These are phyloP conservation scores for Tetrapisispora namnaoensis DNA, from an alignment of 805 yeast genomes.

Conservation along the genomic window DNA sequence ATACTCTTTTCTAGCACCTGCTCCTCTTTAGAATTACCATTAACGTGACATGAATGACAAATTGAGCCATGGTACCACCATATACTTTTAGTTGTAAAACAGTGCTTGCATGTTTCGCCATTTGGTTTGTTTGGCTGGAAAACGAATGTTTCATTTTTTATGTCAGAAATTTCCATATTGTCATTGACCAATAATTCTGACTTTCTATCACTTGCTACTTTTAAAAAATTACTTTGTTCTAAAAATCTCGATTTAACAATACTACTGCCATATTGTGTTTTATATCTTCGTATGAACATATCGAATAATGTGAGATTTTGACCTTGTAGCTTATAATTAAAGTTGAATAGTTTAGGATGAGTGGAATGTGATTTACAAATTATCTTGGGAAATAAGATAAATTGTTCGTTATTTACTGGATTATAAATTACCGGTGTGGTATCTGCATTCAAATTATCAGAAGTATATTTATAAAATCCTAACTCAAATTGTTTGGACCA, in stretches of 20 bases:
- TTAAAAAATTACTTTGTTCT: background rate
- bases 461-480: slow-evolving; percentile 6
- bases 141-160: background rate
- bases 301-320: background rate
- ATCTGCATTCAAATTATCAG: background rate
- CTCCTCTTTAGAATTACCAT: background rate
- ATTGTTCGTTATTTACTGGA: background rate
- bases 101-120: slow-evolving; percentile 8
- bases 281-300: background rate
- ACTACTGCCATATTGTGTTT: background rate
- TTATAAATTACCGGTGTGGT: background rate
- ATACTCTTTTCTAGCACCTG: background rate
- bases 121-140: background rate
- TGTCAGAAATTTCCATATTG: too few species aligned
- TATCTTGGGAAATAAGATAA: slow-evolving; percentile 1
- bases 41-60: slow-evolving; percentile 16
- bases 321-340: background rate
- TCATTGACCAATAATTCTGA: background rate
- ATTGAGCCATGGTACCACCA: slow-evolving; percentile 15
- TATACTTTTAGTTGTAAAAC: slow-evolving; percentile 8
- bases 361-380: slow-evolving; percentile 5
- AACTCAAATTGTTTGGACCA: slow-evolving; percentile 7
- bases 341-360: background rate
- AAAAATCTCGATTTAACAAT: background rate
- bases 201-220: too few species aligned